Evolutionary conservation across 2,329 filamentous ascomycete species (phyloP), one percentile per base, ranked within the genome.

Genomic region (Beauveria medogensis): DNA sequence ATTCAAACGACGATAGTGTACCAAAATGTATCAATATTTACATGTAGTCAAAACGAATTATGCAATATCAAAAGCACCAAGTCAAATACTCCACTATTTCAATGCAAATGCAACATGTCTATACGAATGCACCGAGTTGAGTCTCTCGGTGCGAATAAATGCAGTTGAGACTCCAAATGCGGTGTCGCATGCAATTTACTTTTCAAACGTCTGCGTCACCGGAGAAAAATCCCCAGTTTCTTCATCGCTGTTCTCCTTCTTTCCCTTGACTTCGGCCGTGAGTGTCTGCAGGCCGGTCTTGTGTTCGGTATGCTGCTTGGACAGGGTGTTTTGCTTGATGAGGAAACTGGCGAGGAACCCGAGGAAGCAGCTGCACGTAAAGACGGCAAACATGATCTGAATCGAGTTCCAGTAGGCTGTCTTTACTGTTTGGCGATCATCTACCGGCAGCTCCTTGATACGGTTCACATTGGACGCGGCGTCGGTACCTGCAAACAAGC

Each of bases 381-480:
- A 85, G 62, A 84, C 76, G 58, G 83, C 82, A 66, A 78, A 86
- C 82, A 86, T 84, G 60, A 75, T 80, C 54, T 74, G 73, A 63
- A 85, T 65, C 55, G 79, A 77, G 46, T 72, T 72, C 72, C 78
- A 79, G 66, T 80, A 85, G 0, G 81, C 80, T 0, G 65, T 69
- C 37, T 75, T 73, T 2, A 78, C 79, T 2, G 77, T 67, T 10
- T 66, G 65, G 2, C 73, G 79, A 54, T 83, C 74, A 2, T 71
- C 70, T 0, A 75, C 72, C 0, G 78, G 77, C 8, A 90, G 74
- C 0, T 68, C 65, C n/a, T 78, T 74, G 22, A 90, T 81, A 10
- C 83, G 67, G 22, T 80, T 76, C 1, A 87, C 82, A 67, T 82
- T 86, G 22, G 87, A 80, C 16, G 84, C 80, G 41, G 87, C 84